These are phyloP conservation scores for Gamarada debralockiae DNA, from an alignment of 495 filamentous ascomycete genomes.

Conservation along the genomic window DNA sequence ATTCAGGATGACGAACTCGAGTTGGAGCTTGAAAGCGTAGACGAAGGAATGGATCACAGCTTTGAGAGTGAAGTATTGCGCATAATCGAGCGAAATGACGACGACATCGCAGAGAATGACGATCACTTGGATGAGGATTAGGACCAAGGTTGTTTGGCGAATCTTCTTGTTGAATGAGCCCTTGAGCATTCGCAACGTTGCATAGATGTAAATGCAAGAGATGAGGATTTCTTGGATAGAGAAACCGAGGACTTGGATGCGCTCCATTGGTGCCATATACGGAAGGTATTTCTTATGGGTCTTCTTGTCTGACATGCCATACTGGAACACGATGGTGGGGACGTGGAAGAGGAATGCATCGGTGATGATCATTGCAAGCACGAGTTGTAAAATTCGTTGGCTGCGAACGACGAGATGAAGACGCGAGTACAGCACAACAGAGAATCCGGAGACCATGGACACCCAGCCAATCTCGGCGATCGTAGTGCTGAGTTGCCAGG, in stretches of 20 bases:
- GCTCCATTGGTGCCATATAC: constrained; percentile 39
- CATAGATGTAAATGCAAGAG: constrained; percentile 54
- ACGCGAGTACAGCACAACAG: constrained; percentile 63
- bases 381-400: constrained; percentile 40
- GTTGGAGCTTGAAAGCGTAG: constrained; percentile 33
- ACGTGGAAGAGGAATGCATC: constrained; percentile 52
- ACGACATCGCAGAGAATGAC: constrained; percentile 23
- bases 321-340: constrained; percentile 45
- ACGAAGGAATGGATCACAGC: constrained; percentile 30
- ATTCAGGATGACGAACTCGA: constrained; percentile 37
- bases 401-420: constrained; percentile 57
- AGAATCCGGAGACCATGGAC: constrained; percentile 62
- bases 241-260: constrained; percentile 53
- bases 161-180: background rate
- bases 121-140: constrained; percentile 25
- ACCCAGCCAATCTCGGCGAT: constrained; percentile 50
- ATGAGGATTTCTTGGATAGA: constrained; percentile 56
- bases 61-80: constrained; percentile 26
- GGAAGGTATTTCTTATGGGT: background rate
- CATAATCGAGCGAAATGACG: constrained; percentile 22
- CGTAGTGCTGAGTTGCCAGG: background rate
- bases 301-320: background rate
- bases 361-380: constrained; percentile 58
- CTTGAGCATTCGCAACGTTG: constrained; percentile 47
- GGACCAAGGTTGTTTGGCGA: constrained; percentile 2